Evolutionary conservation across 371 early-diverging fungal genomes (phyloP).

Genomic region (Mortierella sp.): DNA sequence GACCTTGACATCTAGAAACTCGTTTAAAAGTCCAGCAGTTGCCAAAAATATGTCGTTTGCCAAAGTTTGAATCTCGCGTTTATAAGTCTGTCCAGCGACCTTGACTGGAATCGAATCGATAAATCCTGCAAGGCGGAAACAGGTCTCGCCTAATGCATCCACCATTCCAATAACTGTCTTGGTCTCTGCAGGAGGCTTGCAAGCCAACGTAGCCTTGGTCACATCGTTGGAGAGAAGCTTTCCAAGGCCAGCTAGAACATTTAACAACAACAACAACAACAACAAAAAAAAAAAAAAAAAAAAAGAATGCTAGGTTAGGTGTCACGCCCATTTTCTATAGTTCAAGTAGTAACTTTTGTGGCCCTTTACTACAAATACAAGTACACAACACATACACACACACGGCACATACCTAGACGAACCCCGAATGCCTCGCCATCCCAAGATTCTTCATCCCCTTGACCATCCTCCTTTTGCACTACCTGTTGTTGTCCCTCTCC

Average conservation of each 20-base stretch:
- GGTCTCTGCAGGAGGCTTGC: slow-evolving; percentile 54
- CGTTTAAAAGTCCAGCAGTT: slow-evolving; percentile 41
- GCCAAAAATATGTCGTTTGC: slow-evolving; percentile 51
- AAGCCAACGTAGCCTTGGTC: slow-evolving; percentile 45
- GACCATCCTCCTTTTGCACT: neutral
- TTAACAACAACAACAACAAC: too few species aligned
- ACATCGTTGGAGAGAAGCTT: slow-evolving; percentile 44
- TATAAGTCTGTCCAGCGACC: slow-evolving; percentile 49
- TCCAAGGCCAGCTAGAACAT: slow-evolving; percentile 32
- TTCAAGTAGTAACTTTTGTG: neutral
- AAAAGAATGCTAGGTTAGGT: too few species aligned
- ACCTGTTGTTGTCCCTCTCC: neutral
- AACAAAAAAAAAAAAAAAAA: too few species aligned
- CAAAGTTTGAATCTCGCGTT: slow-evolving; percentile 39
- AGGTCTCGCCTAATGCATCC: slow-evolving; percentile 43
- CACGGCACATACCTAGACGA: slow-evolving; percentile 30
- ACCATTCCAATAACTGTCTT: slow-evolving; percentile 47
- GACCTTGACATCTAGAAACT: slow-evolving; percentile 38
- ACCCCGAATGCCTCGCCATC: slow-evolving; percentile 50
- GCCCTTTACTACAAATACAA: too few species aligned
- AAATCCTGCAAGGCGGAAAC: slow-evolving; percentile 53
- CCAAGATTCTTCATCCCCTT: slow-evolving; percentile 39
- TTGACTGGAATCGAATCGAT: slow-evolving; percentile 50
- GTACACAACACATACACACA: neutral
- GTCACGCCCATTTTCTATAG: too few species aligned